Evolutionary conservation across 2,329 filamentous ascomycete genomes (phyloP).

Genomic region (Aspergillus hortae): DNA sequence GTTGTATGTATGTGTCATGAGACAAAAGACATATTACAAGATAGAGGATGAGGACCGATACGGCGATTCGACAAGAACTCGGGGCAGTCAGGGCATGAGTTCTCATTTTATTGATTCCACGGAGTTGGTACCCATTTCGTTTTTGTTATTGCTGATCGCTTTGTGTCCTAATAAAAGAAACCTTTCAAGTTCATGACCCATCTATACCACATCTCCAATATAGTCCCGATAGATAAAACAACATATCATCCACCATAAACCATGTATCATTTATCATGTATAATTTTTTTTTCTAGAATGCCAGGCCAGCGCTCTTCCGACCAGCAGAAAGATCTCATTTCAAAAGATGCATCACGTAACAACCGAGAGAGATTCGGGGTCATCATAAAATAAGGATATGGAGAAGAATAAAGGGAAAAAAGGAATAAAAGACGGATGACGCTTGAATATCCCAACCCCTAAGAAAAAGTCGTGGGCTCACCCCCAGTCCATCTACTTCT

Average conservation of each 20-base stretch:
- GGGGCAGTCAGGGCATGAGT: constrained; percentile 31
- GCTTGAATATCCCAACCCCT: constrained; percentile 12
- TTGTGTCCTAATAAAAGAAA: constrained; percentile 35
- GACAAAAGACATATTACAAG: constrained; percentile 22
- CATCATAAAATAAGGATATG: constrained; percentile 21
- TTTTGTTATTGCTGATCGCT: constrained; percentile 17
- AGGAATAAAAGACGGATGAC: constrained; percentile 4
- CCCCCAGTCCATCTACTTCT: constrained; percentile 49
- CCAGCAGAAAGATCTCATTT: constrained; percentile 25
- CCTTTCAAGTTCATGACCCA: constrained; percentile 3
- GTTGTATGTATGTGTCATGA: constrained; percentile 36
- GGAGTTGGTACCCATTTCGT: constrained; percentile 36
- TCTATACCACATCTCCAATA: constrained; percentile 1
- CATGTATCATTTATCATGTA: constrained; percentile 2
- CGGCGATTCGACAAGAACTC: constrained; percentile 26
- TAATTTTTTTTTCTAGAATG: constrained; percentile 16
- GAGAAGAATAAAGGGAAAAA: constrained; percentile 12
- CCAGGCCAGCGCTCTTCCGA: constrained; percentile 32
- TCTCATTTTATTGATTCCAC: constrained; percentile 37
- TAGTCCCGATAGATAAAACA: neutral
- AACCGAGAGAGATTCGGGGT: constrained; percentile 17
- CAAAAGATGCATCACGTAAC: constrained; percentile 13
- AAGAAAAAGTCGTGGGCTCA: constrained; percentile 25
- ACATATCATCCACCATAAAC: neutral
- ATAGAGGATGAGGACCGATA: constrained; percentile 20